Base-by-base conservation (phyloP, 2,329 filamentous ascomycete species). In the Colletotrichum karsti region DNA sequence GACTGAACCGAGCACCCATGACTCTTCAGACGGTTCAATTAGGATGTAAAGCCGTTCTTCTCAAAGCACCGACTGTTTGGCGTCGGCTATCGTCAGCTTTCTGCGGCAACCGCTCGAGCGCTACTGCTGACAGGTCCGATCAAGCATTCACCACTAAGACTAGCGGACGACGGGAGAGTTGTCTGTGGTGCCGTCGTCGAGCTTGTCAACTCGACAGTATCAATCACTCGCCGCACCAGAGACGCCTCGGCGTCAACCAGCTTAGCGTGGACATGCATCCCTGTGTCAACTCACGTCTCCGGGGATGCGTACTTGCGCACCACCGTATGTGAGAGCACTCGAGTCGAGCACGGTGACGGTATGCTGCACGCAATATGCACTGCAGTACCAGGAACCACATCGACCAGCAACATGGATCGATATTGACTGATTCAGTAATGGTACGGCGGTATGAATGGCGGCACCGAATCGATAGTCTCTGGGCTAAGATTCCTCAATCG, bases 221-320 rank as follows among this genome's bases (percentile, higher is more conserved):
- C 51, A 58, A 44, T 60, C 64, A 64, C 64, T 63, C 37, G 60
- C 39, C 60, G 44, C 37, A 64, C 51, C 37, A 44, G 35, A 53
- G 15, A 37, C 26, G n/a, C 18, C 41, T 30, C 12, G n/a, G 56
- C 28, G 41, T 44, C 42, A 44, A 33, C 42, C 22, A 51, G 8
- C 28, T 50, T 50, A 44, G 59, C 59, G 22, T 42, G 35, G 51
- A 20, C 28, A 51, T 35, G 33, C 35, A 62, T 57, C 26, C 42
- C 26, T 64, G 64, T 67, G 35, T 39, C 51, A 57, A 59, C 12
- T 63, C 6, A 18, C 33, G 42, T 67, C 58, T 66, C 63, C 42
- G 46, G 35, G 46, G 13, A 67, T 50, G 64, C 60, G 35, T 18
- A 20, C 15, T 35, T 30, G 35, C 44, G 57, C 44, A 35, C 13